These are phyloP conservation scores for Nakaseomyces glabratus DNA, from an alignment of 1,139 yeast genomes.

Conservation along the genomic window DNA sequence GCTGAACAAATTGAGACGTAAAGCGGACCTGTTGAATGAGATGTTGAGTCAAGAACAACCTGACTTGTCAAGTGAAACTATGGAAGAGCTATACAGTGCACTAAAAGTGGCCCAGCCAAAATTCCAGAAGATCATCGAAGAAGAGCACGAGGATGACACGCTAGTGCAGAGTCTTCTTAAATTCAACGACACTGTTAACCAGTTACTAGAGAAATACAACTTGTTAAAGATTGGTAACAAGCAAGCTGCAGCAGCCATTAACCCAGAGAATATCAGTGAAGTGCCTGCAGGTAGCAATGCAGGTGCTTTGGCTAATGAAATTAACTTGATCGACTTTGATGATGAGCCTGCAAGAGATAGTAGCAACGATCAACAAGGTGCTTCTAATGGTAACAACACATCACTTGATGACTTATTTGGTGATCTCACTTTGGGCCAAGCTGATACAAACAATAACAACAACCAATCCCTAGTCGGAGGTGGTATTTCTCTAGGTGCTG, in stretches of 20 bases:
- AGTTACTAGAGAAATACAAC: conserved; percentile 58
- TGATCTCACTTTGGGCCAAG: conserved; percentile 55
- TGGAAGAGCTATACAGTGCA: conserved; percentile 67
- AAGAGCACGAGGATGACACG: conserved; percentile 60
- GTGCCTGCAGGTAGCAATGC: conserved; percentile 27
- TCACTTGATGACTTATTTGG: conserved; percentile 55
- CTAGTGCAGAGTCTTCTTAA: conserved; percentile 57
- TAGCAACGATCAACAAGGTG: conserved; percentile 7
- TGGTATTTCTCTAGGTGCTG: conserved; percentile 33
- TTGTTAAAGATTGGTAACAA: conserved; percentile 56
- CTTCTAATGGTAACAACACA: conserved; percentile 30
- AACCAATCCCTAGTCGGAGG: conserved; percentile 29
- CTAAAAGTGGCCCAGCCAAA: conserved; percentile 83
- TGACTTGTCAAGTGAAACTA: conserved; percentile 59
- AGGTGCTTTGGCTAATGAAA: conserved; percentile 36
- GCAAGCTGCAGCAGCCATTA: conserved; percentile 49
- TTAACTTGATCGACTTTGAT: conserved; percentile 73
- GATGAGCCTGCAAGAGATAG: conserved; percentile 35
- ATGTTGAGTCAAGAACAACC: conserved; percentile 59
- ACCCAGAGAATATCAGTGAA: conserved; percentile 28
- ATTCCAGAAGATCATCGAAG: conserved; percentile 71
- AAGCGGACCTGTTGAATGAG: conserved; percentile 83
- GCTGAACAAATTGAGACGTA: conserved; percentile 72
- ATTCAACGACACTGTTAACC: conserved; percentile 70
- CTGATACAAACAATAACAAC: conserved; percentile 18